phyloP scores from a whole-genome alignment of 139 green algal genomes.

The Raphidocelis subcapitata region DNA sequence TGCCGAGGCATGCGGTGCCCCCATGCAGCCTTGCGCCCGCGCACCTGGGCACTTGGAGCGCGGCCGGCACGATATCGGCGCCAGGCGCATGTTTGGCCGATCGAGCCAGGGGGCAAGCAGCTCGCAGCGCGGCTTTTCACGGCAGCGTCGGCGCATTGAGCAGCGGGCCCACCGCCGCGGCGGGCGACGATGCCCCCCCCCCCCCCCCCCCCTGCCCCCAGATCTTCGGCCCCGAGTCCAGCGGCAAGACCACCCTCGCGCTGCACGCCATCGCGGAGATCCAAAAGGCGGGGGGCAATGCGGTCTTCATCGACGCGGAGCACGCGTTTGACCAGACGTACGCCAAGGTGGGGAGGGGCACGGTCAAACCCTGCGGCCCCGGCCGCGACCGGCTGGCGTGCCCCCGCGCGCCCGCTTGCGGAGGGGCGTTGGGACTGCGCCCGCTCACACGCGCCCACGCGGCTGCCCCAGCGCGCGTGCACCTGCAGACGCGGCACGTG shows the following conservation, averaged over 20 bases:
- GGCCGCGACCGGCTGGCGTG: background rate
- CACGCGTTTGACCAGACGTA: slow-evolving; percentile 93
- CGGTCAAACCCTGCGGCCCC: too few species aligned
- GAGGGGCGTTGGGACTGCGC: too few species aligned
- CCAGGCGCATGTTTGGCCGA: too few species aligned
- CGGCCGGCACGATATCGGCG: too few species aligned
- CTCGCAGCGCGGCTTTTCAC: background rate
- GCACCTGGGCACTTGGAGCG: background rate
- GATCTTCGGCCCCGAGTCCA: slow-evolving; percentile 91
- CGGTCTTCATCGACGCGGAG: slow-evolving; percentile 92
- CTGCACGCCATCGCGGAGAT: slow-evolving; percentile 92
- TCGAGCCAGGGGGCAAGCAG: too few species aligned
- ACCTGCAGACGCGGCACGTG: too few species aligned
- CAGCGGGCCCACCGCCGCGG: too few species aligned
- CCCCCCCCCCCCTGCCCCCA: slow-evolving; percentile 28
- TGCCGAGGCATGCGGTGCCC: background rate
- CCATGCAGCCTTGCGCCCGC: background rate
- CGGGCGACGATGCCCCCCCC: background rate
- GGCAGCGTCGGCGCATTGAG: background rate
- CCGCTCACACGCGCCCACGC: too few species aligned
- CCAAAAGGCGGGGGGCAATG: slow-evolving; percentile 55
- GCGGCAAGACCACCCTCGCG: slow-evolving; percentile 96
- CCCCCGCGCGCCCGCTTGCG: too few species aligned
- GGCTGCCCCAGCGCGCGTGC: too few species aligned
- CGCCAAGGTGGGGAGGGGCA: slow-evolving; percentile 64